Evolutionary conservation across 2,329 filamentous ascomycete species (phyloP), one percentile per base, ranked within the genome.

Genomic region (Beauveria asiatica): DNA sequence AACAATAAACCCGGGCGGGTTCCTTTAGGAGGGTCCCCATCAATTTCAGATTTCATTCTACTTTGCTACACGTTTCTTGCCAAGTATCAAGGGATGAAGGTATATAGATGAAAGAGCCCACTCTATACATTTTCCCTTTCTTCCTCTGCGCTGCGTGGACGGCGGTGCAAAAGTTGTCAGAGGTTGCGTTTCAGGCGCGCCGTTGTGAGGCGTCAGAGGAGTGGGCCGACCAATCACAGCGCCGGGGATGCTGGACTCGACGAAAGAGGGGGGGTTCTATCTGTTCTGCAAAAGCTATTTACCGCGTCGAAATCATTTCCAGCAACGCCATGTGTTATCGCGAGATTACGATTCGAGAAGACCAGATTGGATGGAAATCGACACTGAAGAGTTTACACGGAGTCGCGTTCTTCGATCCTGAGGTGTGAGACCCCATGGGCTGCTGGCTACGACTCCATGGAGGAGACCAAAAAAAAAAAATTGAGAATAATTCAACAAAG

Each of bases 131-230:
- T 46, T 46, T 19, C 19, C 10, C n/a, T 21, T 21, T 21, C 1
- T 45, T 13, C 19, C 17, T 42, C 16, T 17, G 39, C 44, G 19
- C 44, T 5, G n/a, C 23, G 19, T 30, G 52, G n/a, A 5, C 13
- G 50, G 50, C 25, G 42, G 53, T 8, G 55, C 45, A 41, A 41
- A 25, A 16, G 17, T 19, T 33, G 48, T 59, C 23, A 23, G 56
- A 59, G 56, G 48, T 52, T 52, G 56, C 56, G 56, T 59, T 59
- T 59, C 56, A 59, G 56, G 48, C 44, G 16, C 6, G 46, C 17
- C 13, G 30, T 59, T 48, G 56, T 58, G 56, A 58, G 39, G 56
- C 56, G 44, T 13, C 11, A 23, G 27, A 19, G 46, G 25, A 21
- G 45, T 11, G 44, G 33, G 27, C 55, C 21, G 21, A 42, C 30